Evolutionary conservation across 2,329 filamentous ascomycete genomes (phyloP).

Genomic region (Fulvia fulva): DNA sequence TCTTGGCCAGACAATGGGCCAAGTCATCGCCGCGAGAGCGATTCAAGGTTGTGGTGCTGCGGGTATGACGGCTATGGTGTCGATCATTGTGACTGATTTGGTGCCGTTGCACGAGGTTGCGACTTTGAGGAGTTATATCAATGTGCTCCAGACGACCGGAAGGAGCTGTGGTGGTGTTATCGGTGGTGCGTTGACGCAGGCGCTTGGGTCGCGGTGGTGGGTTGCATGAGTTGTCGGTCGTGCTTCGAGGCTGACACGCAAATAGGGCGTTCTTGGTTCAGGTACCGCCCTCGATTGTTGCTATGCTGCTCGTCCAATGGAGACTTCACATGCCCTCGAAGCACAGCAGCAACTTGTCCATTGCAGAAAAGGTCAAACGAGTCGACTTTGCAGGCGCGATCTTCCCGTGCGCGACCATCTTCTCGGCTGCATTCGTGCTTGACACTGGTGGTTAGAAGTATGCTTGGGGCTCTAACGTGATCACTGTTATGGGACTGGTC

Average conservation of each 20-base stretch:
- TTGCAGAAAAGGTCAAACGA: slow-evolving; percentile 42
- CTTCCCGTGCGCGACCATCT: slow-evolving; percentile 43
- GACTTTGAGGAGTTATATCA: slow-evolving; percentile 49
- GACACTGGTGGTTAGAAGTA: slow-evolving; percentile 47
- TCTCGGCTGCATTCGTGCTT: slow-evolving; percentile 44
- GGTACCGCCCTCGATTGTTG: slow-evolving; percentile 51
- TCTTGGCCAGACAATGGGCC: slow-evolving; percentile 34
- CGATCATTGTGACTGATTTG: slow-evolving; percentile 49
- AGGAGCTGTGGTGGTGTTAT: slow-evolving; percentile 51
- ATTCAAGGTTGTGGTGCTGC: slow-evolving; percentile 44
- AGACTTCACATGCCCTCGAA: slow-evolving; percentile 21
- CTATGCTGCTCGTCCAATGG: slow-evolving; percentile 45
- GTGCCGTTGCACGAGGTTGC: slow-evolving; percentile 49
- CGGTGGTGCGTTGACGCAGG: slow-evolving; percentile 59
- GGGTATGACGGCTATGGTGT: slow-evolving; percentile 43
- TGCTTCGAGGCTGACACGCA: not conserved
- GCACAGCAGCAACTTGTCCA: slow-evolving; percentile 4
- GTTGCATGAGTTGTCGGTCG: not conserved
- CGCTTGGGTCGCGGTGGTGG: slow-evolving; percentile 63
- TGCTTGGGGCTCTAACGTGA: slow-evolving; percentile 36
- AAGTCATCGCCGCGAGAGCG: slow-evolving; percentile 41
- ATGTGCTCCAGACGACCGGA: slow-evolving; percentile 49
- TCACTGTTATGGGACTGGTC: slow-evolving; percentile 23
- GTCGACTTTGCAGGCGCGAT: slow-evolving; percentile 58
- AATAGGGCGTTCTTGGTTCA: slow-evolving; percentile 56